Conservation (phyloP, 192 early-diverging fungal species). For the Coemansia sp. region DNA sequence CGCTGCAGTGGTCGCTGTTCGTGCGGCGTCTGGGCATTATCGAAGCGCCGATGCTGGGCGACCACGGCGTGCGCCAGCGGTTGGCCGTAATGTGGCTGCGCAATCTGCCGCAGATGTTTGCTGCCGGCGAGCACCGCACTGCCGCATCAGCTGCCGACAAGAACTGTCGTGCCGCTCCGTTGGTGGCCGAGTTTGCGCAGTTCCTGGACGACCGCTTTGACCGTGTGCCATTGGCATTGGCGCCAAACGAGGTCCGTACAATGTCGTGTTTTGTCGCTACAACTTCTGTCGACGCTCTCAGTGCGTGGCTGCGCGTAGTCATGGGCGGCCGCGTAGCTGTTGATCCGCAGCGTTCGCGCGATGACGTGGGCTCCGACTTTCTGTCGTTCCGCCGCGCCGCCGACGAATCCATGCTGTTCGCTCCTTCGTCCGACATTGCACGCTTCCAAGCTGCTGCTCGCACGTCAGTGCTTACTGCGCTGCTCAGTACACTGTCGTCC, state of each 20-base stretch:
- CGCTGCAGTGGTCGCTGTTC: conserved; percentile 34
- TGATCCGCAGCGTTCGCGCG: background rate
- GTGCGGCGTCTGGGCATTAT: conserved; percentile 32
- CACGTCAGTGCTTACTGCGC: background rate
- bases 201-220: conserved; percentile 16
- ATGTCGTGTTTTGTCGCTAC: conserved; percentile 12
- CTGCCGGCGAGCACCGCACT: background rate
- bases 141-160: background rate
- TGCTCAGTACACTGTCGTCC: background rate
- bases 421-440: background rate
- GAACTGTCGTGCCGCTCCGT: background rate
- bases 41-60: conserved; percentile 25
- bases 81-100: conserved; percentile 30
- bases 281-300: background rate
- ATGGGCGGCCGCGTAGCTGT: conserved; percentile 12
- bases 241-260: conserved; percentile 7
- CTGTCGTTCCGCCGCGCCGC: conserved; percentile 10
- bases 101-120: conserved; percentile 30
- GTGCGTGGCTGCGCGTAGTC: conserved; percentile 9
- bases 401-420: conserved; percentile 6
- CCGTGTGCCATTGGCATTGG: conserved; percentile 16
- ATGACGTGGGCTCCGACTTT: conserved; percentile 7
- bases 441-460: conserved; percentile 2
- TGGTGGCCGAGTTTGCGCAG: conserved; percentile 6
- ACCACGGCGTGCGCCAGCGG: conserved; percentile 29